Percentiles rank a stretch among this genome's conserved stretches.
These are phyloP conservation scores for Nicotiana rustica DNA, from an alignment of 305 asterid species.

Conservation along the genomic window DNA sequence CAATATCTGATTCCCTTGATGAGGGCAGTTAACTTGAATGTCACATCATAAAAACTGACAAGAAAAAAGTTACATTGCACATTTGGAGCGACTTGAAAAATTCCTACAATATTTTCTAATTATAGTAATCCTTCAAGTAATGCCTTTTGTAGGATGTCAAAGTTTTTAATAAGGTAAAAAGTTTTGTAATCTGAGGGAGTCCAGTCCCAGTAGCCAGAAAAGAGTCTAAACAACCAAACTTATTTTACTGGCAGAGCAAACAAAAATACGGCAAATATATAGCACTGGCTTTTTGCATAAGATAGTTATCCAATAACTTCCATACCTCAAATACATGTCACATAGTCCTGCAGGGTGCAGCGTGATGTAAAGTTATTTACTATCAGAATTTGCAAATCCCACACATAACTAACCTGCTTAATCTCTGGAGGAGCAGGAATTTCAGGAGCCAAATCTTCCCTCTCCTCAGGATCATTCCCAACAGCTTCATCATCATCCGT, in stretches of 20 bases:
- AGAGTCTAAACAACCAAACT: not conserved
- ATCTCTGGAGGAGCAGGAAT: conserved; percentile 99
- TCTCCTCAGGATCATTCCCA: conserved; percentile 88
- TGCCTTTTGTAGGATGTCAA: not conserved
- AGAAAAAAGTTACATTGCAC: not conserved
- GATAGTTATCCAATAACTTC: conserved; percentile 23
- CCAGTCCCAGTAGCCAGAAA: not conserved
- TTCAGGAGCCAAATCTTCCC: conserved; percentile 98
- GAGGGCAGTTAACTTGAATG: not conserved
- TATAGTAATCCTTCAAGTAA: not conserved
- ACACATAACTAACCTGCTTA: conserved; percentile 69
- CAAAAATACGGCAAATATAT: not conserved
- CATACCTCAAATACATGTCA: not conserved
- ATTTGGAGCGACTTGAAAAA: not conserved
- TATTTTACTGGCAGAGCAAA: not conserved
- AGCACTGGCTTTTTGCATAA: not conserved
- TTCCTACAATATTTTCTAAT: not conserved
- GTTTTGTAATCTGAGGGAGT: not conserved
- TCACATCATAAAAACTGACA: not conserved
- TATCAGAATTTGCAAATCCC: not conserved
- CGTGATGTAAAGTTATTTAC: not conserved
- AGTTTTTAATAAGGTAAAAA: not conserved
- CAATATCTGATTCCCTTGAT: not conserved
- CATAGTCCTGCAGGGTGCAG: conserved; percentile 9
- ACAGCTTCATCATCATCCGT: conserved; percentile 96